phyloP scores from a whole-genome alignment of 1,139 yeast genomes.

The Yamadazyma sp. region DNA sequence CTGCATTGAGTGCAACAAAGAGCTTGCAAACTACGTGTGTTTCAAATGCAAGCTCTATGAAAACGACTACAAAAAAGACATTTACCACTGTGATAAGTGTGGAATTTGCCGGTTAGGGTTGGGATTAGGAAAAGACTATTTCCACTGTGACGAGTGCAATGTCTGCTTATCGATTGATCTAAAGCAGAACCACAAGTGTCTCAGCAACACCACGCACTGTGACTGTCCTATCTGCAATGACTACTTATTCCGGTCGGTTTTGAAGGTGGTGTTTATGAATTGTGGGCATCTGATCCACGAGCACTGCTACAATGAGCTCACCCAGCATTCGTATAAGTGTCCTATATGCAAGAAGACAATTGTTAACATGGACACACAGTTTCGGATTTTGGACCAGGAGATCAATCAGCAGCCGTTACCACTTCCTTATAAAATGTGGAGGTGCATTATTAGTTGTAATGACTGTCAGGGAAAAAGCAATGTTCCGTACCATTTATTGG shows the following conservation, averaged over 20 bases:
- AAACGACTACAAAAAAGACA: conserved; percentile 75
- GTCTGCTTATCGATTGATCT: conserved; percentile 84
- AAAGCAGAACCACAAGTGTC: conserved; percentile 75
- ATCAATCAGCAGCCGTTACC: conserved; percentile 77
- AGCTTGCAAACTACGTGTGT: conserved; percentile 78
- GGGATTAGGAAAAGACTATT: conserved; percentile 84
- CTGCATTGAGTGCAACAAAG: conserved; percentile 65
- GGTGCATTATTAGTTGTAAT: conserved; percentile 76
- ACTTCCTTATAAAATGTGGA: conserved; percentile 73
- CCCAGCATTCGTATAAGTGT: conserved; percentile 81
- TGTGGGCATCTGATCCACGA: conserved; percentile 97
- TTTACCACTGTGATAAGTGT: conserved; percentile 90
- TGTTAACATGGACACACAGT: conserved; percentile 84
- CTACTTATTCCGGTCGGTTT: conserved; percentile 82
- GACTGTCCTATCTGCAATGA: conserved; percentile 94
- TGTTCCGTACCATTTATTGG: conserved; percentile 78
- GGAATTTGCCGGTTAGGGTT: conserved; percentile 90
- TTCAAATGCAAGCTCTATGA: conserved; percentile 77
- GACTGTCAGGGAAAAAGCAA: conserved; percentile 86
- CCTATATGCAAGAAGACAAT: conserved; percentile 87
- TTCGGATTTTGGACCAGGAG: conserved; percentile 81
- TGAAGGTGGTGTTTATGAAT: conserved; percentile 85
- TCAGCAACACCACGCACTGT: conserved; percentile 84
- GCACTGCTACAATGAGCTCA: conserved; percentile 74
- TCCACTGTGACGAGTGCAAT: conserved; percentile 89